Conservation (phyloP, 148 eudicot species). For the Fagopyrum esculentum region DNA sequence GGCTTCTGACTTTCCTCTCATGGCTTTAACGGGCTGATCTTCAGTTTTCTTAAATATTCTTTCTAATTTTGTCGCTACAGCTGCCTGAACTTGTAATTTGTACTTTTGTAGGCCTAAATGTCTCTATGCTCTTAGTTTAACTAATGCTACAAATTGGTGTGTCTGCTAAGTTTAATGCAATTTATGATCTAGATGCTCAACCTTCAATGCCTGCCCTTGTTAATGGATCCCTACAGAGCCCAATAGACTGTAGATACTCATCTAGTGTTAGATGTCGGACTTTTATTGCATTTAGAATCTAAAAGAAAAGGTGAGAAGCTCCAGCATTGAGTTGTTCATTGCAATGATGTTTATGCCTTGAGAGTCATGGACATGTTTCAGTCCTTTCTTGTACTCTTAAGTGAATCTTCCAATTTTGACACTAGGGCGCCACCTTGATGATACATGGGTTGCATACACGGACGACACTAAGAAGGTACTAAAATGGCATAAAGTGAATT, state of each 20-base stretch:
- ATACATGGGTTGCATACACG: constrained; percentile 86
- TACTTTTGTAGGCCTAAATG: not conserved
- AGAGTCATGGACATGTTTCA: not conserved
- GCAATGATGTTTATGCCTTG: not conserved
- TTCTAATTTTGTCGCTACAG: not conserved
- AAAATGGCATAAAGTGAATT: constrained; percentile 63
- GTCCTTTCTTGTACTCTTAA: not conserved
- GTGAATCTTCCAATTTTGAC: not conserved
- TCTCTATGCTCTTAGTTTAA: not conserved
- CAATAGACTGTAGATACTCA: not conserved
- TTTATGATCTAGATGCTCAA: not conserved
- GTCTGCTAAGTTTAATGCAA: not conserved
- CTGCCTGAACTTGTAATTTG: not conserved
- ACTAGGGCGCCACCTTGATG: constrained; percentile 96
- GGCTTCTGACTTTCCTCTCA: not conserved
- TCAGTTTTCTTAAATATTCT: not conserved
- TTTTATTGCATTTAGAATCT: not conserved
- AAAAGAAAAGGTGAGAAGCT: not conserved
- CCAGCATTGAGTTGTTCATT: not conserved
- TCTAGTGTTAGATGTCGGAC: not conserved
- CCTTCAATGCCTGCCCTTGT: not conserved
- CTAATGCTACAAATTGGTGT: not conserved
- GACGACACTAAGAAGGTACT: constrained; percentile 41
- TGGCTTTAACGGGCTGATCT: not conserved
- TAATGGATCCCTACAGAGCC: not conserved